Evolutionary conservation across 805 yeast species (phyloP).

Genomic region (Candida methanosorbosa): DNA sequence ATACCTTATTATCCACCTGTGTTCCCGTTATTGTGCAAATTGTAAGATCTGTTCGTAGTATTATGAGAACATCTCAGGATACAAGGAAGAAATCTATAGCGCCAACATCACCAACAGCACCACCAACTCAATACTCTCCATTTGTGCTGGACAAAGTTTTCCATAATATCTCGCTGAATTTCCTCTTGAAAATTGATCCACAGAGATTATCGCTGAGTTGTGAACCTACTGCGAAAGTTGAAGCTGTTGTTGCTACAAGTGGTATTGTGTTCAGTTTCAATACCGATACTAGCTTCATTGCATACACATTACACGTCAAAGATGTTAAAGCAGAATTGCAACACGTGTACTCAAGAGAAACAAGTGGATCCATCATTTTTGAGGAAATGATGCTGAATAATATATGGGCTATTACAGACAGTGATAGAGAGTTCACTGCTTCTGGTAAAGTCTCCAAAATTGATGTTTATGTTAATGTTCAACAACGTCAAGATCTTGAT

Average conservation of each 20-base stretch:
- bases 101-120: slow-evolving; percentile 3
- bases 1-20: slow-evolving; percentile 61
- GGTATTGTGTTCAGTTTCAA: slow-evolving; percentile 54
- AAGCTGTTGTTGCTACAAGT: slow-evolving; percentile 70
- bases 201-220: slow-evolving; percentile 79
- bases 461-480: slow-evolving; percentile 59
- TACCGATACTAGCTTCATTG: slow-evolving; percentile 33
- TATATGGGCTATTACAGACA: slow-evolving; percentile 7
- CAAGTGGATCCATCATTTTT: slow-evolving; percentile 61
- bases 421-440: slow-evolving; percentile 36
- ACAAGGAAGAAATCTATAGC: slow-evolving; percentile 5
- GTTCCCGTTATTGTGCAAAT: slow-evolving; percentile 70
- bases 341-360: slow-evolving; percentile 84
- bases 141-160: slow-evolving; percentile 37
- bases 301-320: slow-evolving; percentile 39
- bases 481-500: slow-evolving; percentile 81
- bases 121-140: background rate
- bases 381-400: slow-evolving; percentile 33
- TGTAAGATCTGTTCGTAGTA: slow-evolving; percentile 35
- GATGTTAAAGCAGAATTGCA: slow-evolving; percentile 65
- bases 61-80: slow-evolving; percentile 27
- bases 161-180: slow-evolving; percentile 48
- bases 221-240: slow-evolving; percentile 90
- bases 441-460: slow-evolving; percentile 44
- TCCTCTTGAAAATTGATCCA: slow-evolving; percentile 57